Base-by-base conservation (phyloP, 2,329 filamentous ascomycete species). In the Diaporthe sp. region DNA sequence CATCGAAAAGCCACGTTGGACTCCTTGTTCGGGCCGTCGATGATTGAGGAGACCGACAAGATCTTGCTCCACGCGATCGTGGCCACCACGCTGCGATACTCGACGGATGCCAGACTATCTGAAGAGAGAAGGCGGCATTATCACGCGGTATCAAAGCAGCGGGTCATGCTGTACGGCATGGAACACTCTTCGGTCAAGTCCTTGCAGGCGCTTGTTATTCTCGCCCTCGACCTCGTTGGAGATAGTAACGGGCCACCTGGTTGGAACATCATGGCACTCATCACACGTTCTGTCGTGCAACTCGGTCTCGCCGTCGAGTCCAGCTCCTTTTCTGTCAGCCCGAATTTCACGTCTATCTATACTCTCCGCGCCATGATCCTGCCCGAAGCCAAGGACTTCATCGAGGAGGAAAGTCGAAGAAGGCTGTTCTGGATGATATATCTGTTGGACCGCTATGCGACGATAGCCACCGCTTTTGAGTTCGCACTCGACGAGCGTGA, bases 371-470 rank as follows among this genome's bases (percentile, higher is more conserved):
- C 95, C 22, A 96, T 96, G 86, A 92, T 96, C 3, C 86, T 98
- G 0, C 94, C 95, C 0, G 95, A 97, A 76, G 90, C 96, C 0
- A 92, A 91, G 68, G 94, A 95, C 76, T 98, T 96, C 83, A 93
- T 97, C 73, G 95, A 98, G 81, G 96, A 98, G 76, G 96, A 98
- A 82, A 94, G 94, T 55, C 88, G 95, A 38, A 89, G 96, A 38
- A 89, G 96, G 35, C 86, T 98, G 1, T 97, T 98, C 82, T 98
- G 96, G 96, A 96, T 97, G 92, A 92, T 97, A 15, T 98, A 97
- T 80, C 85, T 98, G 17, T 88, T 98, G 8, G 96, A 98, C 81
- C 90, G 96, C 67, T 98, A 97, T 81, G 95, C 95, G 0, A 98
- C 95, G 0, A 92, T 98, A 73, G 93, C 95, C 0, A 98, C 96